Evolutionary conservation across 2,329 filamentous ascomycete genomes (phyloP).

Genomic region (Colletotrichum gigasporum): DNA sequence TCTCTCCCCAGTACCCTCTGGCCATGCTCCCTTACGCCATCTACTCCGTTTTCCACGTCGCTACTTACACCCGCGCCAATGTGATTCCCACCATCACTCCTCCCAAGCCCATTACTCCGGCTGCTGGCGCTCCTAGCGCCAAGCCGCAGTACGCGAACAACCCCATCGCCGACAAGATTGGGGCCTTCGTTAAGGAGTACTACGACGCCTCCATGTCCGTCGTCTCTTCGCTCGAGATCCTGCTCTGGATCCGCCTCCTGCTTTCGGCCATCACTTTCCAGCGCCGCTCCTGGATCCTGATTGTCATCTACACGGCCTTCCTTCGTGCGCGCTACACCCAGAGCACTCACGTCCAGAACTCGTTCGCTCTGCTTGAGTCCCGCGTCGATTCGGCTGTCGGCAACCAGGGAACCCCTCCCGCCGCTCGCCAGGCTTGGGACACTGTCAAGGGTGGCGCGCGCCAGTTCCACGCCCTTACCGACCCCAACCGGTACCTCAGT

Average conservation of each 20-base stretch:
- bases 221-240: slow-evolving; percentile 88
- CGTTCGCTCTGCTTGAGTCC: slow-evolving; percentile 76
- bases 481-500: slow-evolving; percentile 77
- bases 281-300: slow-evolving; percentile 89
- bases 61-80: slow-evolving; percentile 94
- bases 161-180: slow-evolving; percentile 83
- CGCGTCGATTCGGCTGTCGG: slow-evolving; percentile 84
- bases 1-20: slow-evolving; percentile 86
- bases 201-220: slow-evolving; percentile 96
- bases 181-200: slow-evolving; percentile 95
- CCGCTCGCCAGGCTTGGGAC: slow-evolving; percentile 82
- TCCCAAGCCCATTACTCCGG: slow-evolving; percentile 61
- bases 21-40: slow-evolving; percentile 94
- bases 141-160: slow-evolving; percentile 64
- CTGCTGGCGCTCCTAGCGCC: slow-evolving; percentile 62
- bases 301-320: slow-evolving; percentile 89
- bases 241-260: slow-evolving; percentile 84
- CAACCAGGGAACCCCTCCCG: slow-evolving; percentile 86
- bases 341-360: slow-evolving; percentile 90
- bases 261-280: slow-evolving; percentile 86
- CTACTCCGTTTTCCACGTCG: slow-evolving; percentile 98
- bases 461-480: slow-evolving; percentile 82
- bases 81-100: slow-evolving; percentile 88
- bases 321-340: slow-evolving; percentile 89
- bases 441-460: slow-evolving; percentile 76